A percentile compares a stretch with the other conserved stretches of the same genome.
Evolutionary conservation across 345 rosid species (phyloP).

Genomic region (Lepidium sativum): DNA sequence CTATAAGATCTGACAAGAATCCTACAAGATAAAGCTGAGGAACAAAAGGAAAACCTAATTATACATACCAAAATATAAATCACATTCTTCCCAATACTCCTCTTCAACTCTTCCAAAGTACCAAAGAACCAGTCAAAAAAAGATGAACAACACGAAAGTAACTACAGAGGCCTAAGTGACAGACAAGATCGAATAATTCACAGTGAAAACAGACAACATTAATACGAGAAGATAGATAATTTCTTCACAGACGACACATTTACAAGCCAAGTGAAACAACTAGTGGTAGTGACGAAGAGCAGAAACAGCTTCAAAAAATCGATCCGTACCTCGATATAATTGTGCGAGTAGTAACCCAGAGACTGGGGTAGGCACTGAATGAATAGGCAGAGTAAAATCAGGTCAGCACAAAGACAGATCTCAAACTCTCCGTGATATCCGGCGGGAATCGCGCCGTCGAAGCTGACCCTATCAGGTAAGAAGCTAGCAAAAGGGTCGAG

Average conservation of each 20-base stretch:
- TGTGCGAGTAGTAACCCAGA: neutral
- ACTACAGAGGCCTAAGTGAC: neutral
- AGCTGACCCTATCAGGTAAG: constrained; percentile 26
- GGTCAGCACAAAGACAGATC: constrained; percentile 14
- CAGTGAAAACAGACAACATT: neutral
- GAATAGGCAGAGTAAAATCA: neutral
- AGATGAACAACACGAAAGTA: neutral
- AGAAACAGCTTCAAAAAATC: neutral
- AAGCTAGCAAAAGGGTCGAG: neutral
- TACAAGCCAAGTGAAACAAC: neutral
- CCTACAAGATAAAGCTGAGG: neutral
- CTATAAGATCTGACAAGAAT: constrained; percentile 16
- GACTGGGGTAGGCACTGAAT: neutral
- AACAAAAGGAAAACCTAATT: neutral
- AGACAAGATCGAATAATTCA: constrained; percentile 9
- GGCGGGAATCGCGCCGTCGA: constrained; percentile 27
- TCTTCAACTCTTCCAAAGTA: neutral
- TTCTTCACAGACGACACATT: neutral
- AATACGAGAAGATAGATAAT: neutral
- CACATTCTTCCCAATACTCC: neutral
- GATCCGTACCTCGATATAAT: constrained; percentile 12
- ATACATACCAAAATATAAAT: neutral
- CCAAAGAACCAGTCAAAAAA: neutral
- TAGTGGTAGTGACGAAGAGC: neutral
- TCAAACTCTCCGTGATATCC: constrained; percentile 11